Percentiles rank a stretch among this genome's conserved stretches.
These are phyloP conservation scores for Sisymbrium irio DNA, from an alignment of 345 rosid genomes.

Conservation along the genomic window DNA sequence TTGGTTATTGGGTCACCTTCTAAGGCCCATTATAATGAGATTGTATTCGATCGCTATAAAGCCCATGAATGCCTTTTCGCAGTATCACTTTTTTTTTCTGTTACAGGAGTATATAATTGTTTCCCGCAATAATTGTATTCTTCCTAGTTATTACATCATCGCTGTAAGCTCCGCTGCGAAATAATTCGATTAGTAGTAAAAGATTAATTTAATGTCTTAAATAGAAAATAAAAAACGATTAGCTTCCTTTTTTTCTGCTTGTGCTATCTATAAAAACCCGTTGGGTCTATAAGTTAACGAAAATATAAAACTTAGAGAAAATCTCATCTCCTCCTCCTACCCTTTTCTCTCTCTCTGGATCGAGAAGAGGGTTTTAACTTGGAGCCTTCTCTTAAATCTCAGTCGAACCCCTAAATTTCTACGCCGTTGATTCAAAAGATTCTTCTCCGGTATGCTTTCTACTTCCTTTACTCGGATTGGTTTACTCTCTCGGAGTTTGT, in stretches of 20 bases:
- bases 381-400: background rate
- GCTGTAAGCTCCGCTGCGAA: slow-evolving; percentile 1
- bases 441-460: slow-evolving; percentile 21
- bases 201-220: background rate
- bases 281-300: slow-evolving; percentile 16
- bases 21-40: background rate
- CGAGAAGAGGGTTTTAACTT: background rate
- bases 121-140: background rate
- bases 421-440: no score
- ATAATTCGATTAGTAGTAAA: background rate
- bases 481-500: background rate
- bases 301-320: background rate
- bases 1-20: background rate
- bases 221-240: background rate
- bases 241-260: background rate
- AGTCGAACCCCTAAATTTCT: background rate
- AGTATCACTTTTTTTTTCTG: background rate
- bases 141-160: slow-evolving; percentile 8
- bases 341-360: background rate
- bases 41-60: background rate
- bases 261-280: background rate
- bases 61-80: background rate
- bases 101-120: background rate
- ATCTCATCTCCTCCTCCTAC: slow-evolving; percentile 9
- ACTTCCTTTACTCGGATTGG: slow-evolving; percentile 1